Conservation (phyloP, 495 filamentous ascomycete genomes). For the Trichocladium uniseriatum region DNA sequence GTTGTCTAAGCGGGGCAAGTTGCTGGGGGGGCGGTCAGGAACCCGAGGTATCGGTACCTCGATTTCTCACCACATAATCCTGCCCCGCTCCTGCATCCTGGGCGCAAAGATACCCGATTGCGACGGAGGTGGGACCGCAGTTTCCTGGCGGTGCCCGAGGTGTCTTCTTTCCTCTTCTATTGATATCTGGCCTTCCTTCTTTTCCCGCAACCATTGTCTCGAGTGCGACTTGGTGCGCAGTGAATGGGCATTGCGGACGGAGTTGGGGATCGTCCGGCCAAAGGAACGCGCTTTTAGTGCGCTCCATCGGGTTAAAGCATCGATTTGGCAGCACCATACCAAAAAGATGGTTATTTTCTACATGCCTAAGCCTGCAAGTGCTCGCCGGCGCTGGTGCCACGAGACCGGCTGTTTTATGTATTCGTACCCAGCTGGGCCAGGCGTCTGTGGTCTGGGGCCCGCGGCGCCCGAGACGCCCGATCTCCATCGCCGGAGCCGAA, state of each 20-base stretch:
- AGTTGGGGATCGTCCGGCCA: constrained; percentile 9
- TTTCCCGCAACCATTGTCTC: neutral
- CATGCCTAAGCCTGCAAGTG: neutral
- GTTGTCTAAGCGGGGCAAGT: constrained; percentile 22
- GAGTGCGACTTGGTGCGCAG: neutral
- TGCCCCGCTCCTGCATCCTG: constrained; percentile 10
- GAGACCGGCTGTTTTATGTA: no score
- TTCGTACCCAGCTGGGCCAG: no score
- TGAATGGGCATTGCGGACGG: neutral
- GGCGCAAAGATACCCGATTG: constrained; percentile 6
- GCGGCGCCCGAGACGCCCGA: constrained; percentile 1
- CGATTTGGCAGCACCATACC: no score
- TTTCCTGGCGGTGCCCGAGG: constrained; percentile 1
- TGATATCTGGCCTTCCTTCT: neutral
- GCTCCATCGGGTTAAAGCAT: neutral
- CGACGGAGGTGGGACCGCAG: neutral
- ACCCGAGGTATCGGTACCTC: constrained; percentile 27
- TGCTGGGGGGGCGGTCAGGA: constrained; percentile 22
- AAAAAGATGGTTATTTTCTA: no score
- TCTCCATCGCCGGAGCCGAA: neutral
- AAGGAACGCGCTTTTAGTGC: neutral
- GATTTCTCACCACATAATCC: neutral
- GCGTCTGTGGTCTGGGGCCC: neutral
- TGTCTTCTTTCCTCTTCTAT: neutral
- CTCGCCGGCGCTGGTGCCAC: neutral